Conservation (phyloP, 176 grass and related monocot species). For the Typha latifolia region DNA sequence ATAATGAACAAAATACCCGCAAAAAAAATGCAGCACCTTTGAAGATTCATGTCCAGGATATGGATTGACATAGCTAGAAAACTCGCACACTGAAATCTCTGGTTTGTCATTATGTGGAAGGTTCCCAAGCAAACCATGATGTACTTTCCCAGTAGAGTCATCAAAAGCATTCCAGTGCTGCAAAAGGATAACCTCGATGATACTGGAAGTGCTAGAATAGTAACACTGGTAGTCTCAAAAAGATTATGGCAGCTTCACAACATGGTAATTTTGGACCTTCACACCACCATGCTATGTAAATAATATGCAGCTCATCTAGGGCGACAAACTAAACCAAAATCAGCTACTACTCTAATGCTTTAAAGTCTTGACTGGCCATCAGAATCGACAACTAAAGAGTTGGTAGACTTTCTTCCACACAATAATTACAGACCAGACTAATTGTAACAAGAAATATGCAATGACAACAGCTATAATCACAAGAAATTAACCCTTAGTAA, state of each 20-base stretch:
- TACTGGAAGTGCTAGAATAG: neutral
- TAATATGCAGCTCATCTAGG: too few species aligned
- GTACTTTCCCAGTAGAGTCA: constrained; percentile 31
- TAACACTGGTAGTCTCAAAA: neutral
- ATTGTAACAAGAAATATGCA: neutral
- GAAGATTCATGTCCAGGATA: constrained; percentile 17
- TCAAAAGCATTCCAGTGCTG: constrained; percentile 73
- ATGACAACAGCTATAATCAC: neutral
- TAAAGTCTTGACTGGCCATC: too few species aligned
- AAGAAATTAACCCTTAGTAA: neutral
- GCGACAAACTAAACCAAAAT: too few species aligned
- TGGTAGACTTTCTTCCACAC: too few species aligned
- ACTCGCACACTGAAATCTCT: constrained; percentile 27
- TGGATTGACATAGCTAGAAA: constrained; percentile 12
- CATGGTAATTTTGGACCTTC: neutral
- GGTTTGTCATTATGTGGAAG: constrained; percentile 21
- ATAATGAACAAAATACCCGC: constrained; percentile 10
- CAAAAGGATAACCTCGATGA: constrained; percentile 18
- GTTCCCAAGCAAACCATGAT: constrained; percentile 25
- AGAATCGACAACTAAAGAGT: too few species aligned
- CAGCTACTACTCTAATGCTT: too few species aligned
- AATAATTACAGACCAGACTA: too few species aligned
- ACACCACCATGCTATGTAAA: too few species aligned
- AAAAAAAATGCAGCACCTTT: constrained; percentile 25
- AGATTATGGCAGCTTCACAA: constrained; percentile 6